Evolutionary conservation across 805 yeast genomes (phyloP).

Genomic region (Candida namnaoensis): DNA sequence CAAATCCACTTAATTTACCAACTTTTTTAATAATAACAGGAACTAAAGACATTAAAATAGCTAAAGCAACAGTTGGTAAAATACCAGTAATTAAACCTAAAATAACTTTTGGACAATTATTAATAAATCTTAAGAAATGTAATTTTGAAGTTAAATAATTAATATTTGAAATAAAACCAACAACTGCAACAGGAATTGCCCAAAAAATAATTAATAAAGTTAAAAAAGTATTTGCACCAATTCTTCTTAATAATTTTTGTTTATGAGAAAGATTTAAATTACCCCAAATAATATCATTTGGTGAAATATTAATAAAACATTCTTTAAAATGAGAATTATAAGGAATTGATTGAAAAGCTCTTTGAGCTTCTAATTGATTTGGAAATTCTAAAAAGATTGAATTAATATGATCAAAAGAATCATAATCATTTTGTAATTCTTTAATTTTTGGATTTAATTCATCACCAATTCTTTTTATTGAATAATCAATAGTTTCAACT

Average conservation of each 20-base stretch:
- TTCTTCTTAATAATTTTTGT: slow-evolving; percentile 46
- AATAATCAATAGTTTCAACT: slow-evolving; percentile 76
- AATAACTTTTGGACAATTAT: slow-evolving; percentile 59
- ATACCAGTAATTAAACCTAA: slow-evolving; percentile 84
- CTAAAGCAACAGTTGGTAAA: slow-evolving; percentile 74
- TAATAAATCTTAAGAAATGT: slow-evolving; percentile 67
- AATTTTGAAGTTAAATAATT: slow-evolving; percentile 62
- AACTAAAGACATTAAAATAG: slow-evolving; percentile 76
- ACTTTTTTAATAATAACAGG: slow-evolving; percentile 75
- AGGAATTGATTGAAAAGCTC: slow-evolving; percentile 78
- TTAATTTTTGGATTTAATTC: slow-evolving; percentile 62
- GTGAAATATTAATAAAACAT: slow-evolving; percentile 55
- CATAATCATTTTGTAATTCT: slow-evolving; percentile 44
- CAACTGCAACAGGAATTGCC: slow-evolving; percentile 97
- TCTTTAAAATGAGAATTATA: slow-evolving; percentile 32
- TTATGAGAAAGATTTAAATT: slow-evolving; percentile 53
- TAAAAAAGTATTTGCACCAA: slow-evolving; percentile 55
- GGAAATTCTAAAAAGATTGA: slow-evolving; percentile 79
- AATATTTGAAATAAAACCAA: slow-evolving; percentile 87
- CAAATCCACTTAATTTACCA: slow-evolving; percentile 68
- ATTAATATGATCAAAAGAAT: slow-evolving; percentile 42
- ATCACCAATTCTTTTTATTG: slow-evolving; percentile 50
- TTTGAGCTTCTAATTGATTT: slow-evolving; percentile 79
- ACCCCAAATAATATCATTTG: slow-evolving; percentile 81
- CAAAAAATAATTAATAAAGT: slow-evolving; percentile 74